These are phyloP conservation scores for Pythium myriotylum DNA, from an alignment of 352 stramenopile genomes.

Conservation along the genomic window DNA sequence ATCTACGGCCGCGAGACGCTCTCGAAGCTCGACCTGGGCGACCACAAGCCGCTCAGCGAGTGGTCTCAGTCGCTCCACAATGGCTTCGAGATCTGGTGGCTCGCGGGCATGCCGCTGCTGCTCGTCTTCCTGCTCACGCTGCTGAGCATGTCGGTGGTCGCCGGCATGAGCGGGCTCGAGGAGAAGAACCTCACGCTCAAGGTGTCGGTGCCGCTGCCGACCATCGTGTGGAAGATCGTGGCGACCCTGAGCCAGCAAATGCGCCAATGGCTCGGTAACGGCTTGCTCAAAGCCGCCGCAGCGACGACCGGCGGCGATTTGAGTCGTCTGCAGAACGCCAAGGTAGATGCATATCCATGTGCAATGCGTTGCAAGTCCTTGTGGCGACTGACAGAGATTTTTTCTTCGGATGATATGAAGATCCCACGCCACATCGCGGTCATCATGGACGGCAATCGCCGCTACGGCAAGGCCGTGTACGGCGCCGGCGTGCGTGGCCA, in stretches of 20 bases:
- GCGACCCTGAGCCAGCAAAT: conserved; percentile 3
- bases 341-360: conserved; percentile 7
- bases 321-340: conserved; percentile 18
- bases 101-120: conserved; percentile 76
- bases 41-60: conserved; percentile 26
- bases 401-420: conserved; percentile 21
- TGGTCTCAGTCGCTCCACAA: conserved; percentile 71
- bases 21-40: conserved; percentile 41
- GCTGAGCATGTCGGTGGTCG: conserved; percentile 72
- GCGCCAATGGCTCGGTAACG: conserved; percentile 11
- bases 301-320: neutral
- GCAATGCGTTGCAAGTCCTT: too few relatives aligned
- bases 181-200: conserved; percentile 40
- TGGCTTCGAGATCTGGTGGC: conserved; percentile 87
- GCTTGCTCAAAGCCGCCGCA: neutral
- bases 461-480: conserved; percentile 90
- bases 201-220: conserved; percentile 25
- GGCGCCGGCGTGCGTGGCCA: conserved; percentile 87
- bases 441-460: conserved; percentile 97
- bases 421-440: conserved; percentile 92
- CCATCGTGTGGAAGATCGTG: conserved; percentile 14
- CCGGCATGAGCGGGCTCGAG: conserved; percentile 52
- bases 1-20: conserved; percentile 61
- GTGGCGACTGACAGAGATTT: neutral
- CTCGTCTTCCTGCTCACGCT: conserved; percentile 74